Evolutionary conservation across 164 flowering plant species (phyloP), one percentile per base, ranked within the genome.

Genomic region (Liriodendron chinense): DNA sequence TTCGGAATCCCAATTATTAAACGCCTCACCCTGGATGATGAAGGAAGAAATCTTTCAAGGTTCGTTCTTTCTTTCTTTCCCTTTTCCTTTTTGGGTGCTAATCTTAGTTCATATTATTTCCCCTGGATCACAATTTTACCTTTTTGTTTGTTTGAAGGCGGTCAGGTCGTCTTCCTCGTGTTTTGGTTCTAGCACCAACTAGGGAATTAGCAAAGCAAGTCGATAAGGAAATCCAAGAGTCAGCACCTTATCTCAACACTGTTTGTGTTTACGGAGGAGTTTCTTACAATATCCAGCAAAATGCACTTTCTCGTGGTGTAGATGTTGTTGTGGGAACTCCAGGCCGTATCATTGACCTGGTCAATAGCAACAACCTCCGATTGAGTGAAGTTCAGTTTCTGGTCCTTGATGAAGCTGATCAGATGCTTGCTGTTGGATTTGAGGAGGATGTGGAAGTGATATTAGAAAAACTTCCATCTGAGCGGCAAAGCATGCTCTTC

Each of bases 281-380:
- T 80, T 91, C 99, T 53, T 94, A 96, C 76, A 76, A 70, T 67
- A 67, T 76, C 24, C 99, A 96, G 75, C 91, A 92, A 80, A 91
- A 70, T 90, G 90, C 99, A 24, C 91, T 96, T 69, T 71, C 93
- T 47, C 94, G 95, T 67, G 99, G 99, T 69, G 97, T 94, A 78
- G 99, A 96, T 87, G 96, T 96, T 59, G 99, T 91, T 56, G 99
- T 96, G 80, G 99, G 99, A 77, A 96, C 99, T 59, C 99, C 99
- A 22, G 99, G 99, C 26, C 91, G 99, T 70, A 81, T 96, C 50
- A 96, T 94, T 74, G 99, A 96, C 81, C 82, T 96, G 61, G 79
- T 96, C 34, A 86, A 90, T 24, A 82, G 88, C 65, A 88, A 86
- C 78, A 89, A 86, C 80, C 93, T 96, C 78, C 87, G 85, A 78